Conservation (phyloP, 2,329 filamentous ascomycete species). For the Aspergillus tubingensis region DNA sequence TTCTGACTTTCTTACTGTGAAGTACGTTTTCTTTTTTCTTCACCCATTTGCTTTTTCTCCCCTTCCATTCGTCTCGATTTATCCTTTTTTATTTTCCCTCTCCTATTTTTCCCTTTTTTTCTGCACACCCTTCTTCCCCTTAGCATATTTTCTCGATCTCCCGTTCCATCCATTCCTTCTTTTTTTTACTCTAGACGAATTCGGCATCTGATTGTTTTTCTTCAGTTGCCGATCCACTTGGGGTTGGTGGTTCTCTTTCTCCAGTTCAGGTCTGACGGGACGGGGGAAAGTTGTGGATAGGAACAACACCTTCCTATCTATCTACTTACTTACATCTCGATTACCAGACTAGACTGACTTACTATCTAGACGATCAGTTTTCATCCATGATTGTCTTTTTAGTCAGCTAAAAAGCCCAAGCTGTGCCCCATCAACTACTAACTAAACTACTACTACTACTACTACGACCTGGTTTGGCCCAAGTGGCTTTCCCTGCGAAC, state of each 20-base stretch:
- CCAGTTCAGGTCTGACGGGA: background rate
- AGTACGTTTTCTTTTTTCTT: background rate
- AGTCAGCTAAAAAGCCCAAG: no score
- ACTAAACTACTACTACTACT: no score
- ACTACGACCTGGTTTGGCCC: no score
- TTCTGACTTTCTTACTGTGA: background rate
- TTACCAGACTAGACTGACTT: no score
- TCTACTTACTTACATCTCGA: background rate
- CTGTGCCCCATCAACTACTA: no score
- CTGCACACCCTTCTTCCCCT: background rate
- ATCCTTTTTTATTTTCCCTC: background rate
- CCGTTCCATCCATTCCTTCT: background rate
- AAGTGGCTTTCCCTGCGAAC: background rate
- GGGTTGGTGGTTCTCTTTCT: background rate
- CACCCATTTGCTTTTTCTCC: background rate
- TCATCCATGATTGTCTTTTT: no score
- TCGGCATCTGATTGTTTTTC: conserved; percentile 4
- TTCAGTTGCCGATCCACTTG: conserved; percentile 6
- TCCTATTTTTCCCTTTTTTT: background rate
- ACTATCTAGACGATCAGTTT: no score
- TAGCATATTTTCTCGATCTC: background rate
- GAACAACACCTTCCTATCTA: background rate
- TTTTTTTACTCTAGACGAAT: background rate
- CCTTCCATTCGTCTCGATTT: background rate
- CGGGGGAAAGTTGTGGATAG: background rate